Evolutionary conservation across 306 rosid species (phyloP).

Genomic region (Lathyrus aphaca): DNA sequence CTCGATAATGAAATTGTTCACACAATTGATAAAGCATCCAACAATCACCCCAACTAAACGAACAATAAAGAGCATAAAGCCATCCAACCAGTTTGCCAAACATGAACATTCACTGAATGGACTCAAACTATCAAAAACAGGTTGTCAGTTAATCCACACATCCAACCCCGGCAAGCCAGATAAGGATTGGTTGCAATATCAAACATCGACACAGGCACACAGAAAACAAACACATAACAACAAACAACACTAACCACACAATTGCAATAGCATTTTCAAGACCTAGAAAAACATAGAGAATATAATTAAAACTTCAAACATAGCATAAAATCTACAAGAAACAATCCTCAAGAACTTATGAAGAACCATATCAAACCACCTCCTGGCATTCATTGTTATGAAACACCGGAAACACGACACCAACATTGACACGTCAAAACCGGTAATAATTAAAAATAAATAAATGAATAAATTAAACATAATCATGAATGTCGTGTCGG

Average conservation of each 20-base stretch:
- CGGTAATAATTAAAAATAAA: no score
- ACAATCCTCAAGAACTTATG: background rate
- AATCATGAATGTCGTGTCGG: no score
- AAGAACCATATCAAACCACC: slow-evolving; percentile 1
- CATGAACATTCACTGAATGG: slow-evolving; percentile 9
- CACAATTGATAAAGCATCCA: background rate
- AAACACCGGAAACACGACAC: no score
- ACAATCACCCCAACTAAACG: slow-evolving; percentile 16
- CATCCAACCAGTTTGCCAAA: slow-evolving; percentile 21
- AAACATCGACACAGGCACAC: slow-evolving; percentile 1
- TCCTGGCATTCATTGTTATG: background rate
- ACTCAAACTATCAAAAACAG: slow-evolving; percentile 21
- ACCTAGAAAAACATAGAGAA: slow-evolving; percentile 1
- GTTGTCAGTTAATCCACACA: slow-evolving; percentile 1
- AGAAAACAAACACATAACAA: slow-evolving; percentile 3
- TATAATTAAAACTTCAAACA: background rate
- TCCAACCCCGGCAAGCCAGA: background rate
- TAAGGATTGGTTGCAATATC: background rate
- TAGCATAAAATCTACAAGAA: background rate
- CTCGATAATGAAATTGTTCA: slow-evolving; percentile 1
- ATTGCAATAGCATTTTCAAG: slow-evolving; percentile 19
- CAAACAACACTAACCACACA: slow-evolving; percentile 2
- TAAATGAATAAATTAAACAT: no score
- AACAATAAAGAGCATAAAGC: slow-evolving; percentile 2
- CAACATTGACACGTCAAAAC: no score